A percentile compares a stretch with the other conserved stretches of the same genome.
Conservation (phyloP, 2,329 filamentous ascomycete species). For the Coniochaeta hoffmannii region DNA sequence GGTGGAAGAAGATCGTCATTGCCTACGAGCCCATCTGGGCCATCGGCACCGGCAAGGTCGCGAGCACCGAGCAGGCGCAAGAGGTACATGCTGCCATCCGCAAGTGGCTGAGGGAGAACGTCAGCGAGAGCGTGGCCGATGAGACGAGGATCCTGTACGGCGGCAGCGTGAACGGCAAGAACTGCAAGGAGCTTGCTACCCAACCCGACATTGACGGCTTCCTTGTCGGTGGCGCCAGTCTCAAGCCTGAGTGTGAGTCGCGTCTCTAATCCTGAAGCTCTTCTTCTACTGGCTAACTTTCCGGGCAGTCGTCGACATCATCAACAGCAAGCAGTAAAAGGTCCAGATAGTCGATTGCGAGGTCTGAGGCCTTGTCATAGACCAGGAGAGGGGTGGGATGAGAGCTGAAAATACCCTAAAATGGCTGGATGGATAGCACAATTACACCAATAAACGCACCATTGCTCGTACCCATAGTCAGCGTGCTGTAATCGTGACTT, state of each 20-base stretch:
- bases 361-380: conserved; percentile 7
- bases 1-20: conserved; percentile 93
- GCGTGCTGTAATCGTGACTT: not conserved
- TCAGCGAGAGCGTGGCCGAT: conserved; percentile 67
- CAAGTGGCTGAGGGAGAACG: conserved; percentile 74
- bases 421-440: not conserved
- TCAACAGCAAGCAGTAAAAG: conserved; percentile 47
- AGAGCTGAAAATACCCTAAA: conserved; percentile 2
- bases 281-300: conserved; percentile 3
- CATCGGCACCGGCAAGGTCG: conserved; percentile 89
- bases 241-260: conserved; percentile 87
- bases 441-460: not conserved
- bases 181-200: conserved; percentile 87
- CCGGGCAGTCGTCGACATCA: conserved; percentile 47
- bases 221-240: conserved; percentile 89
- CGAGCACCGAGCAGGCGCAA: conserved; percentile 82
- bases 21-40: conserved; percentile 99
- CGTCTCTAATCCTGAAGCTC: not conserved
- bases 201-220: conserved; percentile 96
- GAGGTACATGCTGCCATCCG: conserved; percentile 91
- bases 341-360: not conserved
- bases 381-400: not conserved
- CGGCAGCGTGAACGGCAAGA: conserved; percentile 96
- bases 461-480: not conserved
- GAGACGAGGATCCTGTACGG: conserved; percentile 94